A percentile compares a stretch with the other conserved stretches of the same genome.
Evolutionary conservation across 129 eudicot species (phyloP).

Genomic region (Oenanthe sinensis): DNA sequence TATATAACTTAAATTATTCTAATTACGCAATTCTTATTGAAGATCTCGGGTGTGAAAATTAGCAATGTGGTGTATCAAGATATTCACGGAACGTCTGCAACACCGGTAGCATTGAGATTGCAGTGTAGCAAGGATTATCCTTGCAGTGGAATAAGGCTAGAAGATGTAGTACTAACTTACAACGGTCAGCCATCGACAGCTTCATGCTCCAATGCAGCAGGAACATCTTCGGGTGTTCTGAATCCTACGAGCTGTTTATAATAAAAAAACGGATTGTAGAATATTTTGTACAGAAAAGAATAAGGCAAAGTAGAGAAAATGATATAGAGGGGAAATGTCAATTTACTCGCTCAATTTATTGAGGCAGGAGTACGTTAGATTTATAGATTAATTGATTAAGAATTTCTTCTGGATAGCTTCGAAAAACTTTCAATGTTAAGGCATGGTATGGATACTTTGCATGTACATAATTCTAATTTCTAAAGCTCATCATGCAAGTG

Average conservation of each 20-base stretch:
- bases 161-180: conserved; percentile 24
- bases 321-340: too few relatives aligned
- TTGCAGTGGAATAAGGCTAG: conserved; percentile 28
- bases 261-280: neutral
- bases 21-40: too few relatives aligned
- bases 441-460: too few relatives aligned
- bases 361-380: too few relatives aligned
- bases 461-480: too few relatives aligned
- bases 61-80: conserved; percentile 30
- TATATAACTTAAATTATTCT: neutral
- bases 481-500: too few relatives aligned
- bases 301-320: neutral
- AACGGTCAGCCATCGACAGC: conserved; percentile 17
- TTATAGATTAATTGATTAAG: too few relatives aligned
- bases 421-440: too few relatives aligned
- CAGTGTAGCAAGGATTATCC: conserved; percentile 32
- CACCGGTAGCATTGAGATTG: conserved; percentile 21
- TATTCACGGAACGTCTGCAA: conserved; percentile 44
- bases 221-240: conserved; percentile 20
- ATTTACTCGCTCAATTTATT: too few relatives aligned
- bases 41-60: conserved; percentile 32
- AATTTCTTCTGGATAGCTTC: too few relatives aligned
- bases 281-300: neutral
- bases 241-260: conserved; percentile 31
- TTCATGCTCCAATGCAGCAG: conserved; percentile 34